Base-by-base conservation (phyloP, 129 eudicot species). In the Helianthus annuus region DNA sequence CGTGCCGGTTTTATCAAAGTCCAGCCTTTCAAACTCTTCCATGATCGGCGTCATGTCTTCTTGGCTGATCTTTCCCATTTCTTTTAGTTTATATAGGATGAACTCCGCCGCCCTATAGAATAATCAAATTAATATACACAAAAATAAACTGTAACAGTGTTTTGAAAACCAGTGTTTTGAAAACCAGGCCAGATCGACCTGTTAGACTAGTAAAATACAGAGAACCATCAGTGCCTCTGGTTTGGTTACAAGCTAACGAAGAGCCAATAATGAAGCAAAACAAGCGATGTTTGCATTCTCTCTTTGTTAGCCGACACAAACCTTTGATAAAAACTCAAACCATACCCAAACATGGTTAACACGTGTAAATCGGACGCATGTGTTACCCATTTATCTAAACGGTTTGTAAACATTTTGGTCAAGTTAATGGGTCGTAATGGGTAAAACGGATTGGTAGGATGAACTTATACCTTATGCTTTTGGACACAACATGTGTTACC, bases 21-120 rank as follows among this genome's bases (percentile, higher is more conserved):
- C 99, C 16, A 94, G 93, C 38, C 77, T 74, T 76, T 94, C 91
- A 81, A 94, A 94, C 80, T 90, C 91, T 63, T 88, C 89, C 96
- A 90, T 78, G 74, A 90, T 65, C 13, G 78, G 83, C 6, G 86
- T 32, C 70, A 94, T 78, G 72, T 94, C 99, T 58, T 90, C 96
- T 74, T 84, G 85, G 75, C 63, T 82, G 74, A 94, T 90, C 81
- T 94, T 90, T 12, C 99, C 99, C 99, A 94, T 94, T 86, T 94
- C 97, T 83, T 90, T 94, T 17, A 94, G 96, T 80, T 86, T 90
- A 62, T 82, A 83, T 34, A 94, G 49, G 36, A 84, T 78, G 71
- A 94, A 94, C 63, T 94, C 99, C 60, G 99, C 97, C 55, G 93
- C 97, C 83, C 99, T 94, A 65, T 4, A 2, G 13, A 54, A 79